phyloP scores from a whole-genome alignment of 2,329 filamentous ascomycete genomes.

The Ophiocordyceps camponoti-saundersi region DNA sequence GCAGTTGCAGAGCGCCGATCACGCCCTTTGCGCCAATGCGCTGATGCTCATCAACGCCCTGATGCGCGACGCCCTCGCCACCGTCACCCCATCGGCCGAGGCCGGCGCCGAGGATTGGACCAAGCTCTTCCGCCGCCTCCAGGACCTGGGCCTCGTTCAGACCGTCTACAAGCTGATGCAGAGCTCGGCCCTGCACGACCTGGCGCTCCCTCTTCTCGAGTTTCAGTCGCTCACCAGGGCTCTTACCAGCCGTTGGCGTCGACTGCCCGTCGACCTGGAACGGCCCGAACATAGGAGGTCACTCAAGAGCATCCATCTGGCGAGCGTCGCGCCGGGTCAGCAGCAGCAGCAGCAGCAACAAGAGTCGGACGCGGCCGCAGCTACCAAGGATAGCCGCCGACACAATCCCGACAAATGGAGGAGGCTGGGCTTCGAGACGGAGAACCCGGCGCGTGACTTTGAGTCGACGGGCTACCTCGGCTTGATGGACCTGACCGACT shows the following conservation, averaged over 20 bases:
- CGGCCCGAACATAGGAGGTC: conserved; percentile 76
- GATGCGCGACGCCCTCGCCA: conserved; percentile 77
- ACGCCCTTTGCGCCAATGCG: conserved; percentile 88
- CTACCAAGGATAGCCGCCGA: conserved; percentile 28
- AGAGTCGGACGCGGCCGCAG: conserved; percentile 17
- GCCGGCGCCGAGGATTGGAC: conserved; percentile 59
- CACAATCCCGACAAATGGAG: conserved; percentile 90
- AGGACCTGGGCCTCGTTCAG: conserved; percentile 84
- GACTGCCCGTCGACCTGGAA: conserved; percentile 71
- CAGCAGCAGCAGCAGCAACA: conserved; percentile 3
- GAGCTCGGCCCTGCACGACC: conserved; percentile 76
- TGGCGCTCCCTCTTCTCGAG: conserved; percentile 77
- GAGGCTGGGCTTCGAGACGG: conserved; percentile 76
- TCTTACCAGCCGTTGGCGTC: conserved; percentile 72
- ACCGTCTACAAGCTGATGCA: conserved; percentile 90
- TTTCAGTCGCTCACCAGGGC: conserved; percentile 88
- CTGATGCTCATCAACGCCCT: conserved; percentile 90
- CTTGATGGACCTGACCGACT: conserved; percentile 95
- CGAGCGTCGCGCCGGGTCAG: conserved; percentile 49
- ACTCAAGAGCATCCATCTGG: conserved; percentile 69
- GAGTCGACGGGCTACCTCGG: conserved; percentile 74
- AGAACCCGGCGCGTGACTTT: conserved; percentile 77
- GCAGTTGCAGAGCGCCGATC: conserved; percentile 83
- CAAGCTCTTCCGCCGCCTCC: conserved; percentile 82
- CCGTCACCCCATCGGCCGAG: conserved; percentile 28